Conservation (phyloP, 2,329 filamentous ascomycete genomes). For the Teratosphaeria nubilosa region DNA sequence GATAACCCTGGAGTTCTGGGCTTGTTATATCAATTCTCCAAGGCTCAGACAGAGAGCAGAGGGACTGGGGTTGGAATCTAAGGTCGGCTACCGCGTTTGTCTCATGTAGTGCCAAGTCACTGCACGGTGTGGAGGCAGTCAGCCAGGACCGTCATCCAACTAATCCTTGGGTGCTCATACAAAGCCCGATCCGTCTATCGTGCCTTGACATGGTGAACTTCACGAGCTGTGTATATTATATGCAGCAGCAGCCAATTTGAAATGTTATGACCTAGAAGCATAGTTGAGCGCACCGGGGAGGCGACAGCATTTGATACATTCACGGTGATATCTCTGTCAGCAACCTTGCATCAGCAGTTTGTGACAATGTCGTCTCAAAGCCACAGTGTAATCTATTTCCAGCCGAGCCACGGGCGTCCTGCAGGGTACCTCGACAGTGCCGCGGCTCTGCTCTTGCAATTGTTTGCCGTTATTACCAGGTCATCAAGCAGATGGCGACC, state of each 20-base stretch:
- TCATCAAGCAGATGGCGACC: neutral
- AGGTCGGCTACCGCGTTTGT: neutral
- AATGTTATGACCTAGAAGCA: neutral
- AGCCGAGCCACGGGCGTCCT: neutral
- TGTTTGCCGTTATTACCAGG: neutral
- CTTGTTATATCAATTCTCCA: constrained; percentile 57
- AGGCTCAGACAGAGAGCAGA: constrained; percentile 43
- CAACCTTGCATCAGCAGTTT: too few species aligned
- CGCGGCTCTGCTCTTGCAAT: neutral
- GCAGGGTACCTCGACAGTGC: neutral
- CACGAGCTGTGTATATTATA: too few species aligned
- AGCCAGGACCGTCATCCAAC: too few species aligned
- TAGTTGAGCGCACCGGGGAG: neutral
- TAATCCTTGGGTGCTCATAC: too few species aligned
- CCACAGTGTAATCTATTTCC: neutral
- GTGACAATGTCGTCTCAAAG: too few species aligned
- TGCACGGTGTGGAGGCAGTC: too few species aligned
- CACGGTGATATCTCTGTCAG: neutral
- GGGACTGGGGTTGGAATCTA: constrained; percentile 14
- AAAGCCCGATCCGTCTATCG: neutral
- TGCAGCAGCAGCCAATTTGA: too few species aligned
- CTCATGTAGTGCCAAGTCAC: neutral
- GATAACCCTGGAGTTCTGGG: constrained; percentile 51
- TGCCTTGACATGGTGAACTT: neutral
- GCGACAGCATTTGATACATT: neutral